Conservation (phyloP, 179 eudicot genomes). For the Carnegiea gigantea region DNA sequence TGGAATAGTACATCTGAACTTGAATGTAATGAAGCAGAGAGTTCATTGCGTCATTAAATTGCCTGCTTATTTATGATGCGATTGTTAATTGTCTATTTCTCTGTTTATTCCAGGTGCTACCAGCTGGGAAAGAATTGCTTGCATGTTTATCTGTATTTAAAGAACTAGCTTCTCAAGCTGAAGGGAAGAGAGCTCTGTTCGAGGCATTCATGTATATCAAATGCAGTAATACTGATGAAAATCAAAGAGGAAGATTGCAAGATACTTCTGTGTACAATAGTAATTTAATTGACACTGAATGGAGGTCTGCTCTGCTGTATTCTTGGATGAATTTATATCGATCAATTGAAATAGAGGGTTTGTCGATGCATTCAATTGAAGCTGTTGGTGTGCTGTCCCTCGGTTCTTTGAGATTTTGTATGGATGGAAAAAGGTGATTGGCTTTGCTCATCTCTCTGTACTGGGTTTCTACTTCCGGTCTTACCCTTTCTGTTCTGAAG, state of each 20-base stretch:
- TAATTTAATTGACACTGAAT: constrained; percentile 42
- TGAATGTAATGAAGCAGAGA: neutral
- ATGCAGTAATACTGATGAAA: constrained; percentile 37
- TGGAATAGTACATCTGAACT: neutral
- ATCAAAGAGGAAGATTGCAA: constrained; percentile 40
- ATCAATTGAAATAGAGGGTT: constrained; percentile 59
- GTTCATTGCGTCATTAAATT: neutral
- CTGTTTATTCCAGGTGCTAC: constrained; percentile 52
- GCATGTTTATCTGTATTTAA: constrained; percentile 71
- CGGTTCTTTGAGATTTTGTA: constrained; percentile 69
- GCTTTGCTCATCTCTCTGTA: constrained; percentile 6
- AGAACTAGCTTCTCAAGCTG: constrained; percentile 52
- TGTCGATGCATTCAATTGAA: constrained; percentile 50
- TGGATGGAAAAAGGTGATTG: constrained; percentile 66
- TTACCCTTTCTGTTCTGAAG: too few relatives aligned
- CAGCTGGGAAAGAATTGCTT: constrained; percentile 79
- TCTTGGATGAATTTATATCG: constrained; percentile 71
- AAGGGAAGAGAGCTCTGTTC: constrained; percentile 63
- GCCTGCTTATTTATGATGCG: constrained; percentile 12
- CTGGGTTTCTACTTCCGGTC: neutral
- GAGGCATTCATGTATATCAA: constrained; percentile 42
- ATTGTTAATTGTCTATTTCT: neutral
- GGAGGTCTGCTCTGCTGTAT: constrained; percentile 66
- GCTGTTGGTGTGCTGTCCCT: constrained; percentile 61
- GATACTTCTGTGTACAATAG: constrained; percentile 35